phyloP scores from a whole-genome alignment of 169 alveolate genomes.

The Eimeria sp. region DNA sequence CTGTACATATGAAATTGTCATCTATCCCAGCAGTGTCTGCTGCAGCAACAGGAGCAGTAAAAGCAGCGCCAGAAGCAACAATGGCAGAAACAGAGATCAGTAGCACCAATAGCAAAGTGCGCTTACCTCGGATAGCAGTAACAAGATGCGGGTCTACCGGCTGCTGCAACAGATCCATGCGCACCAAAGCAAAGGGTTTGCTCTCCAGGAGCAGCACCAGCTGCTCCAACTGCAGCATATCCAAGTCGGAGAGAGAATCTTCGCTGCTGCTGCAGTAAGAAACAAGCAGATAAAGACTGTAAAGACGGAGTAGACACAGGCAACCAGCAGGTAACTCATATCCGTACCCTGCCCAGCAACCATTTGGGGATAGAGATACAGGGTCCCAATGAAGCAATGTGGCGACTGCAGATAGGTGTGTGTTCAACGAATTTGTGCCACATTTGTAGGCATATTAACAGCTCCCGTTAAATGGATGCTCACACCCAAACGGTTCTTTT shows the following conservation, averaged over 20 bases:
- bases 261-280: conserved; percentile 65
- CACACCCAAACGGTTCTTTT: not conserved
- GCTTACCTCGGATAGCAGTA: conserved; percentile 55
- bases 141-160: conserved; percentile 53
- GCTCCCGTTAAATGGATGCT: not conserved
- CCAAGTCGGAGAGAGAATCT: conserved; percentile 35
- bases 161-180: conserved; percentile 56
- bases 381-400: not conserved
- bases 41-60: not conserved
- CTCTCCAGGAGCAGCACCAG: conserved; percentile 51
- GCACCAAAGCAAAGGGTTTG: conserved; percentile 45
- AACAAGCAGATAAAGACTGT: not conserved
- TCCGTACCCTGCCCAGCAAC: not conserved
- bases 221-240: conserved; percentile 63
- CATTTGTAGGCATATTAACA: not conserved
- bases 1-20: too few relatives aligned
- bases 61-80: not conserved
- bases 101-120: not conserved
- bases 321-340: not conserved
- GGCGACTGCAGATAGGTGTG: not conserved
- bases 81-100: not conserved
- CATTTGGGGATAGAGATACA: not conserved
- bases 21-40: not conserved
- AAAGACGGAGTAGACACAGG: not conserved
- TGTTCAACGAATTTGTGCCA: not conserved